phyloP scores from a whole-genome alignment of 78 protist genomes.

The Thecamonas trahens region DNA sequence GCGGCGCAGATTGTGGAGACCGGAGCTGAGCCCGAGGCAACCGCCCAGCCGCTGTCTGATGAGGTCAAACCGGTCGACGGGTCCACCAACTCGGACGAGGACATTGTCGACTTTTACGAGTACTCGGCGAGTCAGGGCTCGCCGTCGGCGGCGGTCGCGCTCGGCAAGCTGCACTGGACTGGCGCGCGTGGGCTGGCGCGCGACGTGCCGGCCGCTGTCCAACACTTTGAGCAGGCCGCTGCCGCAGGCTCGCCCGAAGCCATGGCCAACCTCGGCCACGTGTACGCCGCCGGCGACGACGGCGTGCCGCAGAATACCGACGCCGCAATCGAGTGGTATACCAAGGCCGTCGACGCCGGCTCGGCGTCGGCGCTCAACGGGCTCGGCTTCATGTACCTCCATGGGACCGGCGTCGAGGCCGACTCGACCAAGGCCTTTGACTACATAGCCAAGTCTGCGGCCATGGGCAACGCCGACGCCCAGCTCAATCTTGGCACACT shows the following conservation, averaged over 20 bases:
- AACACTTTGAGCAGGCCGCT: neutral
- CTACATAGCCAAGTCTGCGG: constrained; percentile 16
- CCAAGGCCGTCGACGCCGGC: constrained; percentile 13
- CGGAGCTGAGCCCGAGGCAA: constrained; percentile 3
- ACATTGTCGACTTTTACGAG: constrained; percentile 16
- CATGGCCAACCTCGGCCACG: constrained; percentile 8
- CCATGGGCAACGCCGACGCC: neutral
- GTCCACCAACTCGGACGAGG: neutral
- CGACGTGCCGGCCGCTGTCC: constrained; percentile 2
- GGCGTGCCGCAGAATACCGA: constrained; percentile 4
- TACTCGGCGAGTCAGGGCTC: constrained; percentile 18
- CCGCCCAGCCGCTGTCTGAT: neutral
- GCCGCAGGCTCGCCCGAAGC: constrained; percentile 8
- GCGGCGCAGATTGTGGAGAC: neutral
- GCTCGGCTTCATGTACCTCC: constrained; percentile 39
- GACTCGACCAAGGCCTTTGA: constrained; percentile 19
- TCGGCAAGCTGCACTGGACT: constrained; percentile 19
- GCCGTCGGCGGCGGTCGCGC: constrained; percentile 12
- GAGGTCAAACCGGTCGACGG: neutral
- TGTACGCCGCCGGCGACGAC: constrained; percentile 15
- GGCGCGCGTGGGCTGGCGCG: constrained; percentile 15
- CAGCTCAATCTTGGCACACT: neutral
- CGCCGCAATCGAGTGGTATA: constrained; percentile 5
- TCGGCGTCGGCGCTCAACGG: constrained; percentile 27
- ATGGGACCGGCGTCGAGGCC: constrained; percentile 25